These are phyloP conservation scores for Thalassiosira mediterranea DNA, from an alignment of 352 stramenopile genomes.

Conservation along the genomic window DNA sequence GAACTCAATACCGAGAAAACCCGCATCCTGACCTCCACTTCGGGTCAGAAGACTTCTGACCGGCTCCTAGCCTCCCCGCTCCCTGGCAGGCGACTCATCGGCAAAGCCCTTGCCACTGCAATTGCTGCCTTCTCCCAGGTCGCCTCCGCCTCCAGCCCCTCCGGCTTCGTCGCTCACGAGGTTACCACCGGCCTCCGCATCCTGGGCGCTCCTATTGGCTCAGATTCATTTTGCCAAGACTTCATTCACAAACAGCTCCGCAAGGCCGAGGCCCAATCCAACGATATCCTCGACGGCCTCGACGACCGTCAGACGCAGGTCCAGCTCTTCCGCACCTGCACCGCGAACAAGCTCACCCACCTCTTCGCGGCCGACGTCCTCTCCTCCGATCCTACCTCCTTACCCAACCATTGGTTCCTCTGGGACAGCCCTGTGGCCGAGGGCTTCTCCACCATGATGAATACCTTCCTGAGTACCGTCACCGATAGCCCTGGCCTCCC, in stretches of 20 bases:
- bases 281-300: neutral
- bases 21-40: conserved; percentile 24
- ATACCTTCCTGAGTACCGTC: neutral
- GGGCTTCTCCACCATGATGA: neutral
- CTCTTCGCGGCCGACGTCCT: too few relatives aligned
- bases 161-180: neutral
- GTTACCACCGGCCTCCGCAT: conserved; percentile 14
- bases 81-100: neutral
- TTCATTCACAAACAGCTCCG: conserved; percentile 8
- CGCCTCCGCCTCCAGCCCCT: too few relatives aligned
- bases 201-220: conserved; percentile 12
- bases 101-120: too few relatives aligned
- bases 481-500: neutral
- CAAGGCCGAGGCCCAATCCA: neutral
- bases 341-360: neutral
- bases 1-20: conserved; percentile 32
- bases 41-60: neutral
- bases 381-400: neutral
- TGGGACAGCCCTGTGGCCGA: neutral
- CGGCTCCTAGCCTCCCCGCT: neutral
- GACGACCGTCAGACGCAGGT: neutral
- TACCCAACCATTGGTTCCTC: neutral
- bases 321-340: neutral
- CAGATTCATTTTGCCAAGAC: neutral
- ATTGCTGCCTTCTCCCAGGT: too few relatives aligned